phyloP scores from a whole-genome alignment of 495 filamentous ascomycete species.

The Cercophora sp. region DNA sequence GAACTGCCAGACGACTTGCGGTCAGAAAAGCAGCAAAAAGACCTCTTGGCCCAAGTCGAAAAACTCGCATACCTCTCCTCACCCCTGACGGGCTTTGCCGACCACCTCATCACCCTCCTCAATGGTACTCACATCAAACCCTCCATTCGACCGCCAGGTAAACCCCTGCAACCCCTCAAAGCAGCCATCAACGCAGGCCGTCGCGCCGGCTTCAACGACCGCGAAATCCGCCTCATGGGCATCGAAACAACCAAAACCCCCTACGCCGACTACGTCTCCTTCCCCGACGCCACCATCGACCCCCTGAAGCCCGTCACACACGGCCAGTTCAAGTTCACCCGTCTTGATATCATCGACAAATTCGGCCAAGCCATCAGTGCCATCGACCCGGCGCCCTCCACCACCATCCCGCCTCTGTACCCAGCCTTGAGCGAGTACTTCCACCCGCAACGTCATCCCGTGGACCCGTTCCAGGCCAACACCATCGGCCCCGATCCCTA shows the following conservation, averaged over 20 bases:
- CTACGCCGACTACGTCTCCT: constrained; percentile 19
- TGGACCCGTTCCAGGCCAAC: neutral
- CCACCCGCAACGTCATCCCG: constrained; percentile 5
- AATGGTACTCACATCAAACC: constrained; percentile 47
- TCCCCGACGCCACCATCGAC: neutral
- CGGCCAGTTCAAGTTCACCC: constrained; percentile 45
- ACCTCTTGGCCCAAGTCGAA: neutral
- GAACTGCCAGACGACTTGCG: constrained; percentile 13
- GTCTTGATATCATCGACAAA: constrained; percentile 51
- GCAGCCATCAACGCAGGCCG: constrained; percentile 11
- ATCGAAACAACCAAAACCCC: constrained; percentile 29
- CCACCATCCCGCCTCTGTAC: constrained; percentile 22
- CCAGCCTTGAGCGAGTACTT: constrained; percentile 25
- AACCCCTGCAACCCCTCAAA: constrained; percentile 13
- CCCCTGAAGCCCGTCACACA: constrained; percentile 41
- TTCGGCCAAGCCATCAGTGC: constrained; percentile 45
- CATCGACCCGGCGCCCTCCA: constrained; percentile 31
- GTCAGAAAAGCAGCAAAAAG: neutral
- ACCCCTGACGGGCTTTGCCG: constrained; percentile 40
- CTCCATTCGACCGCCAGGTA: neutral
- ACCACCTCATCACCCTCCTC: constrained; percentile 38
- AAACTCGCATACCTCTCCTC: constrained; percentile 35
- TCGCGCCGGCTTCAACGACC: constrained; percentile 7
- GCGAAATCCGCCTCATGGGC: constrained; percentile 16
- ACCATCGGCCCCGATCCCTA: neutral